A percentile compares a stretch with the other conserved stretches of the same genome.
Conservation (phyloP, 306 rosid species). For the Quercus suber region DNA sequence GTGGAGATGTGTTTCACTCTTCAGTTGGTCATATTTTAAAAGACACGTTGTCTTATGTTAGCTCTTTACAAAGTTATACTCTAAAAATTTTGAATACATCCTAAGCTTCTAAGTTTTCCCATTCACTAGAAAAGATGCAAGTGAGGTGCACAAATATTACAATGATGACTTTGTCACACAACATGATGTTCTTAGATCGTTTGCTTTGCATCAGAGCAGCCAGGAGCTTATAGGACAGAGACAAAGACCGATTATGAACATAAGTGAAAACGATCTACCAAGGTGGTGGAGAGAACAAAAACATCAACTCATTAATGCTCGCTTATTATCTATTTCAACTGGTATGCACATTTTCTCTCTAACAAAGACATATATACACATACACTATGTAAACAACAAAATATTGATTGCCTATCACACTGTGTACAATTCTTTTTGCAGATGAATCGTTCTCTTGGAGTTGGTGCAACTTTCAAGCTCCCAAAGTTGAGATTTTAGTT, state of each 20-base stretch:
- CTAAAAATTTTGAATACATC: background rate
- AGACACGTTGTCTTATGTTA: too few species aligned
- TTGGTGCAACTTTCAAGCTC: conserved; percentile 47
- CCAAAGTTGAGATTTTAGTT: conserved; percentile 51
- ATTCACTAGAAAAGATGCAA: conserved; percentile 43
- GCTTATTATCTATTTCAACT: conserved; percentile 51
- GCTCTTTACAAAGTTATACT: too few species aligned
- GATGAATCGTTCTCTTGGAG: conserved; percentile 45
- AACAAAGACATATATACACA: background rate
- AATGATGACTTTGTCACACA: conserved; percentile 48
- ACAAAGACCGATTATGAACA: conserved; percentile 43
- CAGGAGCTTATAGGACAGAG: conserved; percentile 28
- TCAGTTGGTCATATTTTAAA: too few species aligned
- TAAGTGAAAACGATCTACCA: conserved; percentile 37
- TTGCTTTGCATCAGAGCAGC: conserved; percentile 40
- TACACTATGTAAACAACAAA: background rate
- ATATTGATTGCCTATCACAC: background rate
- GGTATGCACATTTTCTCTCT: conserved; percentile 39
- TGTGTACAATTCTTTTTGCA: conserved; percentile 28
- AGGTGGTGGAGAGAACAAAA: conserved; percentile 47
- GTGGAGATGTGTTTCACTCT: too few species aligned
- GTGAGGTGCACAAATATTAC: conserved; percentile 41
- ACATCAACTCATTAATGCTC: conserved; percentile 29
- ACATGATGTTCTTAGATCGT: conserved; percentile 66
- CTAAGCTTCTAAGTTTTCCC: background rate